phyloP scores from a whole-genome alignment of 208 protist genomes.

The Novymonas esmeraldas region DNA sequence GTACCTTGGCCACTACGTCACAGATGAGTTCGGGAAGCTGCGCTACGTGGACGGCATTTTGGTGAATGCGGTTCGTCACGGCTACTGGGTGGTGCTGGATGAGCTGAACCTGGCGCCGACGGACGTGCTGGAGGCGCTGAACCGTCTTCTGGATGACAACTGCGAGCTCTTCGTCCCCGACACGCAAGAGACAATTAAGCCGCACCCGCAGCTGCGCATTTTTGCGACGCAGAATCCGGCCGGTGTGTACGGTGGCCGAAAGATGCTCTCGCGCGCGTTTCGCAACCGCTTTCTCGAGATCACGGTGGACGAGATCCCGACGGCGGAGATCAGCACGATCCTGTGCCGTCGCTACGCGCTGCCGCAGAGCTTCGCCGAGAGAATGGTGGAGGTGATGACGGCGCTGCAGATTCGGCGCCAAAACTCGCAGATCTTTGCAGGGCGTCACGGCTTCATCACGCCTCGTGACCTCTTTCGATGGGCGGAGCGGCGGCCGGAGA shows the following conservation, averaged over 20 bases:
- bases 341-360: slow-evolving; percentile 95
- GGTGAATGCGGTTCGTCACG: slow-evolving; percentile 96
- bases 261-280: slow-evolving; percentile 99
- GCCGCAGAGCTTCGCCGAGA: slow-evolving; percentile 90
- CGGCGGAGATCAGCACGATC: slow-evolving; percentile 97
- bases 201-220: slow-evolving; percentile 98
- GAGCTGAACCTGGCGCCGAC: slow-evolving; percentile 99
- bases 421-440: slow-evolving; percentile 98
- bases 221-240: slow-evolving; percentile 99
- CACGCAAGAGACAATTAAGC: slow-evolving; percentile 98
- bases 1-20: slow-evolving; percentile 99
- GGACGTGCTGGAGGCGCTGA: slow-evolving; percentile 99
- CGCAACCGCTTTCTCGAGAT: slow-evolving; percentile 99
- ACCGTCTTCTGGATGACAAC: slow-evolving; percentile 99
- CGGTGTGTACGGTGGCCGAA: slow-evolving; percentile 97
- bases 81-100: slow-evolving; percentile 99
- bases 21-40: slow-evolving; percentile 95
- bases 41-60: slow-evolving; percentile 98
- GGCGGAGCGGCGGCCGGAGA: slow-evolving; percentile 93
- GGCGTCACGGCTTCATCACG: slow-evolving; percentile 99
- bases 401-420: slow-evolving; percentile 95
- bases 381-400: slow-evolving; percentile 96
- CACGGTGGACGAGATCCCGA: slow-evolving; percentile 99
- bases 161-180: slow-evolving; percentile 99
- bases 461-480: slow-evolving; percentile 99